Evolutionary conservation across 768 basidiomycete genomes (phyloP), one percentile per base, ranked within the genome.

Genomic region (Phaffia australis): DNA sequence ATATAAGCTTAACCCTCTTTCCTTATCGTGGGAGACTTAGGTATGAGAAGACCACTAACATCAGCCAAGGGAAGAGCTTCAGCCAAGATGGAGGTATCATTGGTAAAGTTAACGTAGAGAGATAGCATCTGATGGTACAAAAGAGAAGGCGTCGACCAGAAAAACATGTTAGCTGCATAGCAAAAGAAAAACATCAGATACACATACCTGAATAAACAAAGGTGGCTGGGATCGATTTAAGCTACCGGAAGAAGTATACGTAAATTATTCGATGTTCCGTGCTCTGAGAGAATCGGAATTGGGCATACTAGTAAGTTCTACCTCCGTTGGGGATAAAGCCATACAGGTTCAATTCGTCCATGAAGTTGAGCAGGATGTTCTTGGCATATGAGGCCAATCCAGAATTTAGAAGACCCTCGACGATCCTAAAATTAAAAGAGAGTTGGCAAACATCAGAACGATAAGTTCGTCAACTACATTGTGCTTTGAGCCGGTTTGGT

Each of bases 261-360:
- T 25, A 23, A 27, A 42, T 18, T 16, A 57, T 4, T 57, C 6
- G 19, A 57, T 21, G 32, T 57, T 57, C 18, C 56, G 6, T 57
- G n/a, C 27, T 54, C 8, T 54, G 55, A 30, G n/a, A 30, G 25
- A 47, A 11, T 15, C n/a, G n/a, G 16, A 21, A 29, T 29, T 49
- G 35, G 61, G 47, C 63, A 25, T 49, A 64, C 63, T 65, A 65
- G 60, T 68, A 68, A 51, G 51, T 69, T 15, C 91, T 81, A 3
- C 90, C 92, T 8, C 93, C 93, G 72, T 95, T 97, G 1, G 93
- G 93, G 69, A 97, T 86, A 78, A 95, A 97, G 0, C 92, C 93
- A 71, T 88, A 83, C 27, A 74, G 73, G 50, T 87, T 83, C 56
- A 97, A 79, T 74, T 94, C 86, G 72, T 97, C 92, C 90, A 95